phyloP scores from a whole-genome alignment of 2,329 filamentous ascomycete species.

The Pyricularia grisea region DNA sequence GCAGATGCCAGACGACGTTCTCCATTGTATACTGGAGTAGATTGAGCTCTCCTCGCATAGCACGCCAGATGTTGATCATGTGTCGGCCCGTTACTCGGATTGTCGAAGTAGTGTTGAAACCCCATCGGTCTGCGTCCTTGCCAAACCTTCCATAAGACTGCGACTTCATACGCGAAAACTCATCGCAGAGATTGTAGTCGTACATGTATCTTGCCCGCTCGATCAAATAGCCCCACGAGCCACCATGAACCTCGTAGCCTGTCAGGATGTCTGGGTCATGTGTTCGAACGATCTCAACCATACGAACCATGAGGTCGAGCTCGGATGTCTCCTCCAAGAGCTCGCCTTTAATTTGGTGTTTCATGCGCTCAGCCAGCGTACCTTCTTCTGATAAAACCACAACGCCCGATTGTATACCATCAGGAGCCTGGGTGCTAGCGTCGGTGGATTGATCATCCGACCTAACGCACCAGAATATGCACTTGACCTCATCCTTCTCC shows the following conservation, averaged over 20 bases:
- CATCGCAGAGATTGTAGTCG: constrained; percentile 83
- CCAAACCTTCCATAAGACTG: constrained; percentile 77
- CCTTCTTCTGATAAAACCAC: constrained; percentile 60
- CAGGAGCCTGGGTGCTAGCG: constrained; percentile 29
- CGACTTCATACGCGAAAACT: constrained; percentile 80
- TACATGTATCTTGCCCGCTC: constrained; percentile 81
- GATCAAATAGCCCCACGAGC: constrained; percentile 92
- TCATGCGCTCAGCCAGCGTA: constrained; percentile 49
- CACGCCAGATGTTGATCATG: constrained; percentile 95
- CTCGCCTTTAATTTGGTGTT: constrained; percentile 46
- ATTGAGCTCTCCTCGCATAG: constrained; percentile 88
- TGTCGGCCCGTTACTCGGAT: constrained; percentile 90
- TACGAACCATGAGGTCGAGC: constrained; percentile 72
- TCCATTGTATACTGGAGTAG: constrained; percentile 93
- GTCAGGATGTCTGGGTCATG: constrained; percentile 89
- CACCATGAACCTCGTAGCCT: constrained; percentile 88
- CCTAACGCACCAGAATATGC: constrained; percentile 84
- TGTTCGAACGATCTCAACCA: constrained; percentile 75
- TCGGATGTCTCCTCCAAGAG: constrained; percentile 71
- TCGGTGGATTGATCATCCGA: constrained; percentile 55
- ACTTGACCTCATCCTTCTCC: constrained; percentile 78
- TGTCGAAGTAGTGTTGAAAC: constrained; percentile 86
- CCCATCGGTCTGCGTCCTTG: constrained; percentile 83
- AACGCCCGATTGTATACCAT: constrained; percentile 54
- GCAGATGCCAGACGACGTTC: constrained; percentile 84